Evolutionary conservation across 2,329 filamentous ascomycete genomes (phyloP), one percentile per base, ranked within the genome.

Genomic region (Aurifilum marmelostoma): DNA sequence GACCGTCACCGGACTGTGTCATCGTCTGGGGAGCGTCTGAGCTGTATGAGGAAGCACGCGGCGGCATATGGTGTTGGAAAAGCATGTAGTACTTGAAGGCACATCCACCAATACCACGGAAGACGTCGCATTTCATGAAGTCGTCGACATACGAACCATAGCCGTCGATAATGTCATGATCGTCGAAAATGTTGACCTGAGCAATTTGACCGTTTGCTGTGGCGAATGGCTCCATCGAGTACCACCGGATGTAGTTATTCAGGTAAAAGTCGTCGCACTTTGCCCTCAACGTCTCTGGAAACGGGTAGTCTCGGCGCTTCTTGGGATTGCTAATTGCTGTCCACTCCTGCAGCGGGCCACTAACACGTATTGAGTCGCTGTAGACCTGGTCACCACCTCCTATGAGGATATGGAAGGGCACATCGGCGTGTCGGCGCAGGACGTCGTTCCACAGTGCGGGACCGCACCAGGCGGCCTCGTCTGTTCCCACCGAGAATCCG

Each of bases 21-120:
- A 67, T 39, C 24, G 88, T 91, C 75, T 92, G 89, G 71, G 81
- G 79, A 76, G 77, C 77, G 74, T 83, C 81, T 1, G 92, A 92
- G 2, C 93, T 97, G 78, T 91, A 97, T 0, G 94, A 97, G 39
- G 92, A 94, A 71, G 87, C 83, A 0, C 95, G 94, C 1, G 95
- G 95, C 16, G 94, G 88, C 63, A 97, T 82, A 75, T 97, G 95
- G 74, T 99, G 96, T 81, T 99, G 96, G 80, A 99, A 99, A 12
- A 99, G 87, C 87, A 98, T 88, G 78, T 99, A 99, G 80, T 98
- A 98, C 80, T 99, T 99, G 84, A 96, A 97, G 1, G 96, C 96
- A 67, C 94, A 89, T 41, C 92, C 93, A 6, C 96, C 96, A 68
- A 99, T 88, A 27, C 96, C 96, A 59, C 92, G 91, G 79, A 99